These are phyloP conservation scores for Scenedesmus sp. DNA, from an alignment of 163 green algal species.

Conservation along the genomic window DNA sequence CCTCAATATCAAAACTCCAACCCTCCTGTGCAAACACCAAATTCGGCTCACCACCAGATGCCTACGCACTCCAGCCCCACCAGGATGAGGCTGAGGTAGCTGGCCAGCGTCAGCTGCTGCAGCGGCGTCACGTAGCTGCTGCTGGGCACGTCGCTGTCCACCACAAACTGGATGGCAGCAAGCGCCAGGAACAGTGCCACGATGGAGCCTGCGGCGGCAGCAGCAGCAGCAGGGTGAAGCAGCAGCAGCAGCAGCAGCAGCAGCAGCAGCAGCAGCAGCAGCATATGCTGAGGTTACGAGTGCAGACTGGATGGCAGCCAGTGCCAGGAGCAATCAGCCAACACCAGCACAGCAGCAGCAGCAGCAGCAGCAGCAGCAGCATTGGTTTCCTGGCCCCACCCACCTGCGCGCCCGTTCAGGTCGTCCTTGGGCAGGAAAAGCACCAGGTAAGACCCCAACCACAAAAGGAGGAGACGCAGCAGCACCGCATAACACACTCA, in stretches of 20 bases:
- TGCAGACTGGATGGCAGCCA: slow-evolving; percentile 58
- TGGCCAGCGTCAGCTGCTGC: slow-evolving; percentile 40
- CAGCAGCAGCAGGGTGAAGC: not conserved
- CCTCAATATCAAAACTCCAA: no score
- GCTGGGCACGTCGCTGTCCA: slow-evolving; percentile 54
- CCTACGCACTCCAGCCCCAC: slow-evolving; percentile 13
- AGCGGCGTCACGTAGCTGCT: slow-evolving; percentile 54
- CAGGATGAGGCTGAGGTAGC: slow-evolving; percentile 31
- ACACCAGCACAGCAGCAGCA: no score
- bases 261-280: not conserved
- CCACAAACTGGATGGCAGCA: slow-evolving; percentile 63
- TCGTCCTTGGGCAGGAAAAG: slow-evolving; percentile 30
- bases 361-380: not conserved
- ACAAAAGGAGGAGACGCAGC: no score
- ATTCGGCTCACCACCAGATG: slow-evolving; percentile 17
- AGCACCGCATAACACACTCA: no score
- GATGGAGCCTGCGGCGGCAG: slow-evolving; percentile 30
- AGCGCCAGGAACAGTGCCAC: slow-evolving; percentile 63
- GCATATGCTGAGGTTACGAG: no score
- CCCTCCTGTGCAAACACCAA: no score
- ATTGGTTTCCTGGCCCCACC: no score
- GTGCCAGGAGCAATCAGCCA: slow-evolving; percentile 43
- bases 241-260: slow-evolving; percentile 1
- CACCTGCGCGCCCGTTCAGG: slow-evolving; percentile 20
- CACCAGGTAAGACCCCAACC: not conserved